Conservation (phyloP, 192 early-diverging fungal genomes). For the Coemansia reversa region DNA sequence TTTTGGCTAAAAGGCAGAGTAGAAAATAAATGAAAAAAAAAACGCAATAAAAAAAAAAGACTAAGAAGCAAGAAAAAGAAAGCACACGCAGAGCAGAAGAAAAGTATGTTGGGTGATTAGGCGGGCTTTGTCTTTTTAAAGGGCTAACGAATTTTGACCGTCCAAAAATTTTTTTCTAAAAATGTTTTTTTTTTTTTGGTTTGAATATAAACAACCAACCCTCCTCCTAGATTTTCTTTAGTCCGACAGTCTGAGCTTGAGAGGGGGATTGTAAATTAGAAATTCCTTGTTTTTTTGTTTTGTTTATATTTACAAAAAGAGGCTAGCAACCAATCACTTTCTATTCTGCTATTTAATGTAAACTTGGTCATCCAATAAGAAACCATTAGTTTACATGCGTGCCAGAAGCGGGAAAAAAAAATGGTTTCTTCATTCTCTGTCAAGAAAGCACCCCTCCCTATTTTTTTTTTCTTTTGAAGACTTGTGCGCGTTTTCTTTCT, state of each 20-base stretch:
- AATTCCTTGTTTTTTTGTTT: slow-evolving; percentile 6
- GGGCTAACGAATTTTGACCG: neutral
- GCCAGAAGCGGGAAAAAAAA: too few relatives aligned
- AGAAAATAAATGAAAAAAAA: slow-evolving; percentile 11
- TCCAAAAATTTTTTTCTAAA: too few relatives aligned
- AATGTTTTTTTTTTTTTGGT: neutral
- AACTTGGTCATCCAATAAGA: slow-evolving; percentile 7
- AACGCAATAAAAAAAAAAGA: slow-evolving; percentile 13
- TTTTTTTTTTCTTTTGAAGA: neutral
- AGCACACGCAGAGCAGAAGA: neutral
- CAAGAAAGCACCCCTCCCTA: neutral
- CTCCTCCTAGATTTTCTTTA: slow-evolving; percentile 2
- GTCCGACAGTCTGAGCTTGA: too few relatives aligned
- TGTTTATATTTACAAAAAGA: slow-evolving; percentile 12
- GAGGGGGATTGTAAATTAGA: neutral
- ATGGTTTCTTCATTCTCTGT: too few relatives aligned
- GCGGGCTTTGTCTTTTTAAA: neutral
- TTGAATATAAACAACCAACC: slow-evolving; percentile 8
- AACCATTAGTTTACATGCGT: too few relatives aligned
- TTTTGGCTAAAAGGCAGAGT: neutral
- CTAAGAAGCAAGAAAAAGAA: neutral
- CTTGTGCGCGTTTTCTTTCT: neutral
- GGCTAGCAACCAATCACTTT: slow-evolving; percentile 1
- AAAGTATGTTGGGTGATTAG: too few relatives aligned
- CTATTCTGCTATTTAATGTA: neutral